A percentile compares a stretch with the other conserved stretches of the same genome.
These are phyloP conservation scores for Capronia americana DNA, from an alignment of 2,329 filamentous ascomycete species.

Conservation along the genomic window DNA sequence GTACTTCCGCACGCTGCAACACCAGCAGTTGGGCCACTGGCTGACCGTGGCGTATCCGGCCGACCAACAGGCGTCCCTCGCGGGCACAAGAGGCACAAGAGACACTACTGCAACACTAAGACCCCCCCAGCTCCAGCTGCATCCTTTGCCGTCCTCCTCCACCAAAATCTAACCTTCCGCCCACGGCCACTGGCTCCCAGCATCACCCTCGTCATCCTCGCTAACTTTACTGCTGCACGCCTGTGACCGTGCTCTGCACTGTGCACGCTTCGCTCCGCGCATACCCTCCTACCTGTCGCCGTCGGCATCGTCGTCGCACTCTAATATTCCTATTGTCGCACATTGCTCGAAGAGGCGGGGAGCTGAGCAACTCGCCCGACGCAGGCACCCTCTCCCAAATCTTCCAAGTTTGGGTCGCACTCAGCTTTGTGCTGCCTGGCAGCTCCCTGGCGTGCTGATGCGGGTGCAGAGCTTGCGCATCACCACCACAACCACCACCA, in stretches of 20 bases:
- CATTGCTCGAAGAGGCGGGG: constrained; percentile 23
- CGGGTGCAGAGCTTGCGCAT: constrained; percentile 35
- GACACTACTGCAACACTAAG: constrained; percentile 23
- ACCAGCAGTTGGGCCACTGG: constrained; percentile 3
- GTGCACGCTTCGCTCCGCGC: constrained; percentile 26
- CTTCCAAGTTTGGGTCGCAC: constrained; percentile 32
- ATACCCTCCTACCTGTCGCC: constrained; percentile 19
- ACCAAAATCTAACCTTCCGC: constrained; percentile 30
- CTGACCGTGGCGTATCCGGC: constrained; percentile 22
- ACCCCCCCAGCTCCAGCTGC: constrained; percentile 30
- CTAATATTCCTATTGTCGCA: constrained; percentile 30
- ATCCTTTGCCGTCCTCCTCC: constrained; percentile 33
- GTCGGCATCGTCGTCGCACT: constrained; percentile 32
- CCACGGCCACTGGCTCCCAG: constrained; percentile 27
- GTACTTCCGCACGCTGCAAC: constrained; percentile 22
- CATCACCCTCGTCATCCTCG: constrained; percentile 35
- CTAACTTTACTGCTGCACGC: constrained; percentile 35
- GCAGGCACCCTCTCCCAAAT: constrained; percentile 34
- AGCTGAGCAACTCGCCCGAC: constrained; percentile 31
- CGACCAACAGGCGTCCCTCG: constrained; percentile 27
- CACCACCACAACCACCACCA: constrained; percentile 30
- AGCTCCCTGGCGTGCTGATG: constrained; percentile 36
- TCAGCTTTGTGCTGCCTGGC: constrained; percentile 35
- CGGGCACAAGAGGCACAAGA: constrained; percentile 14
- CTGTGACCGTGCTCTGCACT: constrained; percentile 26